Base-by-base conservation (phyloP, 202 grass and related monocot genomes). In the Musa balbisiana region DNA sequence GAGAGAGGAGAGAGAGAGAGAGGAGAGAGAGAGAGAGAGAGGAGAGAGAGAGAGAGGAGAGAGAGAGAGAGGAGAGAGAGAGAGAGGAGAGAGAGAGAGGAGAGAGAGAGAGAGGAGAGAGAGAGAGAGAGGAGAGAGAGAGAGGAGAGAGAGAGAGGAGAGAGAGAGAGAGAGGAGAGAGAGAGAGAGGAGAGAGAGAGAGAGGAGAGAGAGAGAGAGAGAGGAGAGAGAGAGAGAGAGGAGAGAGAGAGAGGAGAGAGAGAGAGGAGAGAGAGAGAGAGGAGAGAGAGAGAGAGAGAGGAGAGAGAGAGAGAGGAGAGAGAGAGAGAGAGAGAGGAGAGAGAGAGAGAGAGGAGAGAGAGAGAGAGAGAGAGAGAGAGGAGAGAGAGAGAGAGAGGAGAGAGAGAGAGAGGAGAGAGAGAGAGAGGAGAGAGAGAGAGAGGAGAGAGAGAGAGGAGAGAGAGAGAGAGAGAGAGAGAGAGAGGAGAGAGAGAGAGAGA, bases 21-120 rank as follows among this genome's bases (percentile, higher is more conserved):
- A 99, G 91, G 56, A n/a, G 77, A 99, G 91, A 72, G 95, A 99
- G 19, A 99, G 84, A 11, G 95, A 91, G 11, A 99, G 91, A 53
- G 87, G 77, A 99, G 91, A 72, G 95, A 99, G 19, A 99, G 84
- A 11, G 95, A 91, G 11, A 99, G 91, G 91, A 72, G 95, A 99
- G 19, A 99, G 84, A 11, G 95, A 91, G 11, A 99, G 91, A 53
- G 87, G 77, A 99, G 91, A 72, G 95, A 99, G 19, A 99, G 84
- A 11, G 95, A 91, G 11, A 99, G 91, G 56, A n/a, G n/a, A n/a
- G n/a, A n/a, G n/a, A n/a, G n/a, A n/a, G n/a, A n/a, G n/a, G 91
- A 72, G 95, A 99, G 19, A 99, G 84, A 11, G 95, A 91, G 11
- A 99, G 91, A 53, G 87, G 77, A 99, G 91, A 72, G 95, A 99